Base-by-base conservation (phyloP, 257 asterid species). In the Nicotiana tomentosiformis region DNA sequence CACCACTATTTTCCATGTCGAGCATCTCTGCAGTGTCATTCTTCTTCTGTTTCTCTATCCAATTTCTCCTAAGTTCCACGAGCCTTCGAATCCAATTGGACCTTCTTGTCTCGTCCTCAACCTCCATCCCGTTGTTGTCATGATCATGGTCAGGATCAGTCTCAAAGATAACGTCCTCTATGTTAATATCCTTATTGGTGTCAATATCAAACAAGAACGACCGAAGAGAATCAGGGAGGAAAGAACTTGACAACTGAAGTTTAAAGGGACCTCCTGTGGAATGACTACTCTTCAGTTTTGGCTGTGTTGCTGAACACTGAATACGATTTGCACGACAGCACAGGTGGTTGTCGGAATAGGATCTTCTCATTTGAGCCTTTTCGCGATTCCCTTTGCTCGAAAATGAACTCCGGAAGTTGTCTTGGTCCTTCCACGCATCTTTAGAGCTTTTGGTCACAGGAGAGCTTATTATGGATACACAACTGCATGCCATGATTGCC, bases 51-150 rank as follows among this genome's bases (percentile, higher is more conserved):
- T 86, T 87, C 81, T 84, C 88, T 77, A 83, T 88, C 97, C 97
- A 95, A 6, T 86, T 89, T 37, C 85, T 88, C 80, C 91, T 66
- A 46, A 95, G 88, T 77, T 95, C 92, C 84, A 93, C 46, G 1
- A 95, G 88, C 78, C 91, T 90, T 80, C 90, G 93, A 1, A 95
- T 84, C 99, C 99, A 95, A 81, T 92, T 91, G 39, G 87, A 87
- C 26, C 90, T 83, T 46, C 87, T 88, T 85, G 87, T 82, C 82
- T 60, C 87, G 60, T 81, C 79, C 51, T 70, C 89, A 1, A 69
- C 30, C 62, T 77, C 89, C 5, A 67, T 76, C 80, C 79, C 88
- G 2, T 77, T 85, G 20, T 3, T 46, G 26, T 83, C 29, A 18
- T 51, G 10, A 51, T 85, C 87, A n/a, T 3, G 58, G 37, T 85